These are phyloP conservation scores for Cercospora sojina DNA, from an alignment of 2,329 filamentous ascomycete genomes.

Conservation along the genomic window DNA sequence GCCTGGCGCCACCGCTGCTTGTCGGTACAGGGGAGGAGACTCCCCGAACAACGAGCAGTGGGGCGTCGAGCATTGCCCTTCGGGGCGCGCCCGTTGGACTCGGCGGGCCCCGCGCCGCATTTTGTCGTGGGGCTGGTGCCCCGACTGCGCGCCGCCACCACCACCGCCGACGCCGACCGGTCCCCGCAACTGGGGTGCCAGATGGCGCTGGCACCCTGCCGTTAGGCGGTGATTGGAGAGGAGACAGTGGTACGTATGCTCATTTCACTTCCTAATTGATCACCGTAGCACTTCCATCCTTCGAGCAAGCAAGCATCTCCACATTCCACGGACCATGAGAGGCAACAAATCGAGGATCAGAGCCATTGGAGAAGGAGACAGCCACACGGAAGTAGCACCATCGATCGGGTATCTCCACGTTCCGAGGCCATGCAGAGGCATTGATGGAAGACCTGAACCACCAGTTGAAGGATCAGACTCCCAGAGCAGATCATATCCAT, in stretches of 20 bases:
- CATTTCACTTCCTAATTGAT: neutral
- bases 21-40: neutral
- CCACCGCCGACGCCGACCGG: neutral
- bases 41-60: neutral
- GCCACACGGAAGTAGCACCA: neutral
- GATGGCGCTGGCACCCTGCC: neutral
- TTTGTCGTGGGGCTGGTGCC: neutral
- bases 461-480: neutral
- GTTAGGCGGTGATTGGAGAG: neutral
- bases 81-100: neutral
- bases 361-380: neutral
- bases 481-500: neutral
- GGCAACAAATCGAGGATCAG: neutral
- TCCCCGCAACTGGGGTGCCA: neutral
- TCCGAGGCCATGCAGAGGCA: neutral
- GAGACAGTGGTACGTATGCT: neutral
- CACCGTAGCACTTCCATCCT: neutral
- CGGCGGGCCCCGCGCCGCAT: neutral
- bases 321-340: neutral
- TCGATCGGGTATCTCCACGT: neutral
- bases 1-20: neutral
- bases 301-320: constrained; percentile 7
- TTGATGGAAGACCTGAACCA: neutral
- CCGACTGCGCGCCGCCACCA: neutral
- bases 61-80: neutral